phyloP scores from a whole-genome alignment of 345 rosid species.

The Anacardium occidentale region DNA sequence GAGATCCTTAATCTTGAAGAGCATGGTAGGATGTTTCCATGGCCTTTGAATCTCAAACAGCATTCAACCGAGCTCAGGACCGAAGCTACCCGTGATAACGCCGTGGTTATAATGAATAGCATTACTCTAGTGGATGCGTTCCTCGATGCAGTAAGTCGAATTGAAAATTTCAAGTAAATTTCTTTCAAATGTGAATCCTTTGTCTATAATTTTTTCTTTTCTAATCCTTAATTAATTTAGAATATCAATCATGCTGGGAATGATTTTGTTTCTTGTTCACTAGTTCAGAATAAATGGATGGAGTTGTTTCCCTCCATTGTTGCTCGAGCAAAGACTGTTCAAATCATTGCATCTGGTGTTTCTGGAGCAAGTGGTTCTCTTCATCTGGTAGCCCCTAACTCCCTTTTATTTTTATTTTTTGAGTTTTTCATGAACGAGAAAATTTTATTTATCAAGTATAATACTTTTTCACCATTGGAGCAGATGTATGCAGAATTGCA shows the following conservation, averaged over 20 bases:
- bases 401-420: neutral
- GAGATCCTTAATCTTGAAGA: slow-evolving; percentile 65
- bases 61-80: slow-evolving; percentile 41
- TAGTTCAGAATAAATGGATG: slow-evolving; percentile 71
- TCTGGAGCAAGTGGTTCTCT: slow-evolving; percentile 78
- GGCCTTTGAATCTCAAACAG: slow-evolving; percentile 50
- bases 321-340: slow-evolving; percentile 80
- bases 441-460: neutral
- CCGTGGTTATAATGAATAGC: slow-evolving; percentile 90
- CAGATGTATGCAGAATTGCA: slow-evolving; percentile 93
- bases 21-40: slow-evolving; percentile 60
- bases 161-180: neutral
- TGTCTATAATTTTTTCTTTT: neutral
- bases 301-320: slow-evolving; percentile 91
- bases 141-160: slow-evolving; percentile 65
- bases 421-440: neutral
- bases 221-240: neutral
- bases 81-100: slow-evolving; percentile 71
- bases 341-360: slow-evolving; percentile 57
- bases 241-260: neutral
- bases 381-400: slow-evolving; percentile 50
- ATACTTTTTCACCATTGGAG: slow-evolving; percentile 9
- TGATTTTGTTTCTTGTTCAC: neutral
- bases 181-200: neutral
- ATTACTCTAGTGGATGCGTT: slow-evolving; percentile 75